Evolutionary conservation across 257 asterid genomes (phyloP).

Genomic region (Solanum tarapatanum): DNA sequence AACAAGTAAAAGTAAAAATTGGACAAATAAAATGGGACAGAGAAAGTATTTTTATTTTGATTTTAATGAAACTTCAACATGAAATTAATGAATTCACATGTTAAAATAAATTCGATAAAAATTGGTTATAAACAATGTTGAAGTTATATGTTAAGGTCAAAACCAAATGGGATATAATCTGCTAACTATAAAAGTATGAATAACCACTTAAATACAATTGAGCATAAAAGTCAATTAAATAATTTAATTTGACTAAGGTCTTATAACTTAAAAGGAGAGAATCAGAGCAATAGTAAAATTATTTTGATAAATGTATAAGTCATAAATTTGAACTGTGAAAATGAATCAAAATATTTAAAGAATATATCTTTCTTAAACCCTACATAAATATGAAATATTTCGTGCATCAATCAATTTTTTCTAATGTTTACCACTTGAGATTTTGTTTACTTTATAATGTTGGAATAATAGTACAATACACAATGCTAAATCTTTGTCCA

Average conservation of each 20-base stretch:
- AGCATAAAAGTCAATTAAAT: background rate
- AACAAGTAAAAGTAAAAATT: background rate
- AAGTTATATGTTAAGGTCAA: too few species aligned
- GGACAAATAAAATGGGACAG: too few species aligned
- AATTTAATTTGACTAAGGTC: background rate
- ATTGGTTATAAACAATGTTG: background rate
- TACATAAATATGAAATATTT: background rate
- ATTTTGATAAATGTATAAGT: background rate
- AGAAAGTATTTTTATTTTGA: background rate
- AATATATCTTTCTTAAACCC: background rate
- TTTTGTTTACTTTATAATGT: background rate
- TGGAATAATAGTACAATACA: background rate
- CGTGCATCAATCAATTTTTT: background rate
- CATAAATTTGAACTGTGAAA: background rate
- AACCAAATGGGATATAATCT: background rate
- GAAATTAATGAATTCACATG: background rate
- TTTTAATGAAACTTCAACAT: background rate
- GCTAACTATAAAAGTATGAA: background rate
- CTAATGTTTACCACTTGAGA: background rate
- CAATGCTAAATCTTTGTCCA: too few species aligned
- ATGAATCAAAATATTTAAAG: background rate
- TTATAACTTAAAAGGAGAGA: background rate
- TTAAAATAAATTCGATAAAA: background rate
- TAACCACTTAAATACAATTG: background rate
- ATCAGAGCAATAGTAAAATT: too few species aligned